Evolutionary conservation across 2,329 filamentous ascomycete genomes (phyloP), one percentile per base, ranked within the genome.

Genomic region (Ophiostoma triangulosporum): DNA sequence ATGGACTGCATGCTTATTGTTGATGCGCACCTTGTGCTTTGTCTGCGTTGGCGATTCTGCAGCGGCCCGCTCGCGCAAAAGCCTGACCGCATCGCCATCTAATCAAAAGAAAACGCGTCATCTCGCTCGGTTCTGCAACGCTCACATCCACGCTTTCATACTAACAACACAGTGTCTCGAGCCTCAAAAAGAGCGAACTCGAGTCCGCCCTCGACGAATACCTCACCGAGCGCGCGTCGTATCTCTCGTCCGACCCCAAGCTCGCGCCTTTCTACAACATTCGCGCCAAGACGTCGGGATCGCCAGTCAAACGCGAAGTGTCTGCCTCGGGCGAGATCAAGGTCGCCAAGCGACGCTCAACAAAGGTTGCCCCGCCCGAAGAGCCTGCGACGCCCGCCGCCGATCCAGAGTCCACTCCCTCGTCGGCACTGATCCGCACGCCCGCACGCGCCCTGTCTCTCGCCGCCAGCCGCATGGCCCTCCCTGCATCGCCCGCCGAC

Each of bases 401-500:
- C 3, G 29, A 45, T 26, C 14, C 9, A 6, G 8, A 14, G 24
- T 45, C 22, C 3, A 24, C 24, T 14, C 40, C 68, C 57, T 68
- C 75, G 38, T 69, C 70, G 51, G 69, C 76, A 59, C 61, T 76
- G 57, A 54, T 57, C 26, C 69, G 72, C 60, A 75, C 74, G 52
- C 72, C 76, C 15, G 70, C 68, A 24, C 76, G 76, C 61, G 73
- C 73, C 45, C 65, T 80, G 51, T 71, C 74, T 12, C 71, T 78
- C 50, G 55, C 56, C 5, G 75, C 78, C 56, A 66, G 72, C 55
- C 81, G 79, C 62, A 78, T 89, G 51, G 78, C 83, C n/a, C 73
- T 94, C 51, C 88, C 88, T 22, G 81, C 88, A 8, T 89, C 88
- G 2, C 89, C 89, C 6, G 83, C 86, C 38, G 81, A 85, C 57